phyloP scores from a whole-genome alignment of 2,329 filamentous ascomycete genomes.

The Fusarium falciforme region DNA sequence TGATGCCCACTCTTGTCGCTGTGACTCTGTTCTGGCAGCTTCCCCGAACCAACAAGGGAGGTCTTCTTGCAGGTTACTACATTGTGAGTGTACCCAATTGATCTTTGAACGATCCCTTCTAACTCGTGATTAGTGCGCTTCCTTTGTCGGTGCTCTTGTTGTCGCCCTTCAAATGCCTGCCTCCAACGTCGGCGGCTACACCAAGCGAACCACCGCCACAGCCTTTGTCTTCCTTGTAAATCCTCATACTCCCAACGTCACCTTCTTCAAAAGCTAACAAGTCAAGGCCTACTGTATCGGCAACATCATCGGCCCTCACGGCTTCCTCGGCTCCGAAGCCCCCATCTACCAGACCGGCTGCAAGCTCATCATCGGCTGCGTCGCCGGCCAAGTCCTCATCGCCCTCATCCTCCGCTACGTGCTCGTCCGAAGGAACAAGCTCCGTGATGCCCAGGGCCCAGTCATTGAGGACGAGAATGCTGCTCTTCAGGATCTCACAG shows the following conservation, averaged over 20 bases:
- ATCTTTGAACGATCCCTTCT: accelerated
- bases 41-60: slow-evolving; percentile 53
- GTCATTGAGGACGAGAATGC: slow-evolving; percentile 33
- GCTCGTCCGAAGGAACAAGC: slow-evolving; percentile 40
- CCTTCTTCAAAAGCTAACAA: background rate
- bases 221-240: slow-evolving; percentile 57
- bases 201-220: slow-evolving; percentile 59
- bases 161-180: slow-evolving; percentile 65
- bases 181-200: slow-evolving; percentile 61
- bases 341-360: slow-evolving; percentile 65
- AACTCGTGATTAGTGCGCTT: slow-evolving; percentile 43
- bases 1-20: slow-evolving; percentile 63
- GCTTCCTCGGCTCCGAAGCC: slow-evolving; percentile 58
- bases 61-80: slow-evolving; percentile 64
- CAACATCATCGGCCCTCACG: slow-evolving; percentile 45
- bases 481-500: slow-evolving; percentile 41
- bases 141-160: slow-evolving; percentile 65
- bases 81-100: slow-evolving; percentile 45
- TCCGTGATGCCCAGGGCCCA: slow-evolving; percentile 38
- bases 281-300: slow-evolving; percentile 51
- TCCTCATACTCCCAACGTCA: too few relatives aligned
- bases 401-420: slow-evolving; percentile 34
- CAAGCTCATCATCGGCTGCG: slow-evolving; percentile 48
- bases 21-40: slow-evolving; percentile 63
- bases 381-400: slow-evolving; percentile 32